A percentile compares a stretch with the other conserved stretches of the same genome.
Conservation (phyloP, 2,329 filamentous ascomycete species). For the Pestalotiopsis sp. region DNA sequence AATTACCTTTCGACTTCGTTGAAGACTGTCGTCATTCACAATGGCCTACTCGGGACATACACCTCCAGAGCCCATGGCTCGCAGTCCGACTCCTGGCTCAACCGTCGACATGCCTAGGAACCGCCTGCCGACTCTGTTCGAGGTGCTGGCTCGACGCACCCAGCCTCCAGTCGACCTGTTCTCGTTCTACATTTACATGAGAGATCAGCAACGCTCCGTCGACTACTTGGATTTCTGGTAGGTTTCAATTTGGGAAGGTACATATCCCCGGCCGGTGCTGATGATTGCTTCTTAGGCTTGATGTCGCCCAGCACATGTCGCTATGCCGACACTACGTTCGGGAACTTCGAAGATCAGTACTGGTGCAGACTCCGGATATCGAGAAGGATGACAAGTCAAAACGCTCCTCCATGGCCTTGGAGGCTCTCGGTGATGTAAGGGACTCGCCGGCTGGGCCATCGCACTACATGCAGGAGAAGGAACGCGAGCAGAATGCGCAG, state of each 20-base stretch:
- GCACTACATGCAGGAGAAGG: conserved; percentile 69
- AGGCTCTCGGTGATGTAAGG: conserved; percentile 70
- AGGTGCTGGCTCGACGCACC: conserved; percentile 93
- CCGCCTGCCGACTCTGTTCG: conserved; percentile 90
- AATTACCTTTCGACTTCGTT: not conserved
- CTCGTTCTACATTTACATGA: conserved; percentile 99
- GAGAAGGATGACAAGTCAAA: conserved; percentile 76
- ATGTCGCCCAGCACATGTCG: conserved; percentile 99
- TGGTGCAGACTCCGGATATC: conserved; percentile 89
- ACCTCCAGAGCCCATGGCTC: conserved; percentile 25
- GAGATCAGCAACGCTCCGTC: conserved; percentile 95
- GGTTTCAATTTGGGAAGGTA: conserved; percentile 12
- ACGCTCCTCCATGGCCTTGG: conserved; percentile 80
- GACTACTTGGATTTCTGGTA: conserved; percentile 99
- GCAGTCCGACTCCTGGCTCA: conserved; percentile 50
- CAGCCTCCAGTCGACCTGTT: conserved; percentile 94
- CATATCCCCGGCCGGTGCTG: not conserved
- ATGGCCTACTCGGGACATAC: conserved; percentile 38
- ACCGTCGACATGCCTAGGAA: conserved; percentile 70
- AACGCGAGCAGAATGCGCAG: conserved; percentile 82
- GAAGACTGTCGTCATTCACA: conserved; percentile 19
- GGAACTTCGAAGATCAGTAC: conserved; percentile 88
- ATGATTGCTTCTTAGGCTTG: conserved; percentile 69
- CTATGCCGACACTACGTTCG: conserved; percentile 96
- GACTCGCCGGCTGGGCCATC: conserved; percentile 62